phyloP scores from a whole-genome alignment of 495 filamentous ascomycete species.

The Tirmania nivea region DNA sequence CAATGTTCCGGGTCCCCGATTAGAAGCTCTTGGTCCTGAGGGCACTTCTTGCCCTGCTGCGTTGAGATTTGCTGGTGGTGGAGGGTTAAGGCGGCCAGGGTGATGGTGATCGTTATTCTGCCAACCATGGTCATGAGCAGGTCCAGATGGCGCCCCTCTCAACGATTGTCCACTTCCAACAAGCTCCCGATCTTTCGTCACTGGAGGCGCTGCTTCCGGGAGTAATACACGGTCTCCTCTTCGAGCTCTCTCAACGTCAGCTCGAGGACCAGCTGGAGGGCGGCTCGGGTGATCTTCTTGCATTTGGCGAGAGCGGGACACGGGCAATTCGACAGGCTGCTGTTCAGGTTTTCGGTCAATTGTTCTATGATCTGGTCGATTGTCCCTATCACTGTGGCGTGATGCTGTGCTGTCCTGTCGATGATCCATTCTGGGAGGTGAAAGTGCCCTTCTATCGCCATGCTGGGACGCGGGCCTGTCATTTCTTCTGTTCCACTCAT shows the following conservation, averaged over 20 bases:
- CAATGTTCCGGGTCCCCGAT: conserved; percentile 4
- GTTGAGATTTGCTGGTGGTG: conserved; percentile 25
- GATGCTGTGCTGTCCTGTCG: conserved; percentile 5
- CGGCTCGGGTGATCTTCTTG: conserved; percentile 6
- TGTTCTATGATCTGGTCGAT: conserved; percentile 8
- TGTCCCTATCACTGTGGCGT: conserved; percentile 4
- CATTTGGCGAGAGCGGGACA: background rate
- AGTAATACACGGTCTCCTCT: conserved; percentile 9
- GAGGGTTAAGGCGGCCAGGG: conserved; percentile 36
- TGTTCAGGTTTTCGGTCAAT: conserved; percentile 11
- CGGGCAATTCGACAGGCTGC: background rate
- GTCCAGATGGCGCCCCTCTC: conserved; percentile 25
- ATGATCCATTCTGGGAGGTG: conserved; percentile 12
- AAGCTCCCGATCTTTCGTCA: conserved; percentile 8
- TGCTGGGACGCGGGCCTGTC: background rate
- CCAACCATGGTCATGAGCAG: conserved; percentile 32
- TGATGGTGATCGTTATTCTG: conserved; percentile 30
- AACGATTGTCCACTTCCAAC: conserved; percentile 12
- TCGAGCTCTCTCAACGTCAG: conserved; percentile 13
- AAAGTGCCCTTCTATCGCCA: conserved; percentile 3
- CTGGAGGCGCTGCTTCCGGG: conserved; percentile 4
- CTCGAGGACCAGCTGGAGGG: conserved; percentile 15
- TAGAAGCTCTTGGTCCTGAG: conserved; percentile 43
- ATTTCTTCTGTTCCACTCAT: background rate
- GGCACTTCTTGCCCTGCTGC: conserved; percentile 36